Base-by-base conservation (phyloP, 345 rosid species). In the Eucalyptus camaldulensis region DNA sequence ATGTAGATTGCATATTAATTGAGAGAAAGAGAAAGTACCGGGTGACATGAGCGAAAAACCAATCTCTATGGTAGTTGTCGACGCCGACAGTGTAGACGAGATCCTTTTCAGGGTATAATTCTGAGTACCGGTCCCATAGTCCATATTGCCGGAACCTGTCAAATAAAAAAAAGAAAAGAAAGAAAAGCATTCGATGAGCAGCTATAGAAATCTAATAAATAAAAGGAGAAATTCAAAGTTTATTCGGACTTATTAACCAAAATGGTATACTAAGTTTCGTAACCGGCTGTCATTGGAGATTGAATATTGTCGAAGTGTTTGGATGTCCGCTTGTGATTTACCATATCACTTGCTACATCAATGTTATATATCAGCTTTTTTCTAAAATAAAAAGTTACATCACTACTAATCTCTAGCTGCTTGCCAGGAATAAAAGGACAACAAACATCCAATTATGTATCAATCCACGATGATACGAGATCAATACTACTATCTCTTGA, bases 41-140 rank as follows among this genome's bases (percentile, higher is more conserved):
- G 24, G 90, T 69, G 56, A 93, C 93, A 11, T 93, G 95, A 86
- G 91, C 94, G 37, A 87, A 92, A 88, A 93, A 92, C 95, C 95
- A 93, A 86, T 93, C 89, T 62, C 31, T 87, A 6, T 8, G 31
- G 31, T 86, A 90, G 49, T 90, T 15, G 43, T 85, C 67, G 6
- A n/a, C 58, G n/a, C 92, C 90, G 15, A 90, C 76, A 5, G 67
- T 86, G 45, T 76, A 90, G 53, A 90, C 90, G 21, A 89, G 87
- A 62, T 90, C 92, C 1, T 56, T 27, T 3, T 29, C 9, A 22
- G 89, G 89, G 72, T 88, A 90, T 43, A 89, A 50, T 11, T 90
- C 90, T 8, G 86, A 45, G 15, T 90, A 90, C 24, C 88, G 69
- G 2, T 80, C 87, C 91, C 91, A 90, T 80, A 90, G 44, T 12